Evolutionary conservation across 805 yeast species (phyloP), one percentile per base, ranked within the genome.

Genomic region (Blastobotrys mokoenaii): DNA sequence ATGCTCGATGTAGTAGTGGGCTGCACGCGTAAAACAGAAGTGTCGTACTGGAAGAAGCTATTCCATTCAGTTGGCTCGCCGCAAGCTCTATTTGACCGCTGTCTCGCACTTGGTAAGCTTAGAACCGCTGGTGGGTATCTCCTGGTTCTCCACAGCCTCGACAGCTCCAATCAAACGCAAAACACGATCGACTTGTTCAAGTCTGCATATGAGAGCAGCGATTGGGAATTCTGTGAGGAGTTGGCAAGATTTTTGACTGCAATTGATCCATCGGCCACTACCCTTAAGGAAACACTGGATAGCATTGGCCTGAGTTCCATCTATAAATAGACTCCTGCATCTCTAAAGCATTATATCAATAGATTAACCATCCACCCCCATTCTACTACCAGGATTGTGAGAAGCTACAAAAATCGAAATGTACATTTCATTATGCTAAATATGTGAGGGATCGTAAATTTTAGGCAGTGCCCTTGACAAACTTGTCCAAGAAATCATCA

Each of bases 401-500:
- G n/a, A n/a, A n/a, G n/a, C n/a, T n/a, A n/a, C n/a, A n/a, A n/a
- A n/a, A n/a, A n/a, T n/a, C n/a, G n/a, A 32, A 32, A 16, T 16
- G 35, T 16, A 14, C 35, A 16, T 31, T n/a, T 22, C 8, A 22
- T 22, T 22, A 22, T 22, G 27, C 27, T 22, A 22, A 22, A 22
- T 22, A 22, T 4, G 27, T 22, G 27, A 22, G 27, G n/a, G 27
- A 22, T 22, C 27, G 14, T 36, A 17, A 37, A 18, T 18, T 12
- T 33, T 48, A 59, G 8, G 59, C 63, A 35, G 57, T 54, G 35
- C 52, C 57, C 51, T 61, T 54, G 48, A 63, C 53, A 72, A 85
- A 85, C 64, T 80, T 81, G 66, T 77, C 78, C 43, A 84, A 77
- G 59, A 85, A 85, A 56, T 71, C 72, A 59, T 79, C 74, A 58